Conservation (phyloP, 1,284 basidiomycete genomes). For the Fomes fomentarius region DNA sequence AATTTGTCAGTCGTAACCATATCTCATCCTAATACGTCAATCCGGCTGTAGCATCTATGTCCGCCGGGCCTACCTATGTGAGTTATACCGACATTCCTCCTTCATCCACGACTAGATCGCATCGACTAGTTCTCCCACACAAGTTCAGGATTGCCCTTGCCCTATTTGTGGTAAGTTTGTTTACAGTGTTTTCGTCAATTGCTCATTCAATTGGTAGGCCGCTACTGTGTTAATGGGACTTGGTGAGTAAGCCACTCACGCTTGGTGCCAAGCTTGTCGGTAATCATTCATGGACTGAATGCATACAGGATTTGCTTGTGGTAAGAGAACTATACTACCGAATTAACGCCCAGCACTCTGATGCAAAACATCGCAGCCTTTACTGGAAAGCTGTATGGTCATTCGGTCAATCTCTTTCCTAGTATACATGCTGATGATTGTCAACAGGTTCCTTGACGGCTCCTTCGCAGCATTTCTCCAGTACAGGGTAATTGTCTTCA, state of each 20-base stretch:
- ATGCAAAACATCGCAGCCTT: neutral
- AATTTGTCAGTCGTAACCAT: no score
- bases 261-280: no score
- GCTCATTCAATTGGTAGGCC: no score
- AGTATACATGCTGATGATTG: no score
- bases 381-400: neutral
- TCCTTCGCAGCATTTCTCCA: neutral
- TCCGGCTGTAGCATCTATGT: neutral
- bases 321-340: no score
- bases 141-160: neutral
- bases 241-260: no score
- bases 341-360: no score
- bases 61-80: neutral
- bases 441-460: neutral
- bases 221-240: neutral
- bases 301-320: neutral
- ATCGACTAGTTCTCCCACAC: neutral
- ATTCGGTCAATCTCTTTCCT: no score
- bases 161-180: neutral
- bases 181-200: no score
- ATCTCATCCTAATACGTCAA: neutral
- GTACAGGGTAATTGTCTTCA: neutral
- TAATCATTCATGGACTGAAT: no score
- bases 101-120: no score
- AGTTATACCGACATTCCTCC: neutral